These are phyloP conservation scores for Misopates orontium DNA, from an alignment of 257 asterid genomes.

Conservation along the genomic window DNA sequence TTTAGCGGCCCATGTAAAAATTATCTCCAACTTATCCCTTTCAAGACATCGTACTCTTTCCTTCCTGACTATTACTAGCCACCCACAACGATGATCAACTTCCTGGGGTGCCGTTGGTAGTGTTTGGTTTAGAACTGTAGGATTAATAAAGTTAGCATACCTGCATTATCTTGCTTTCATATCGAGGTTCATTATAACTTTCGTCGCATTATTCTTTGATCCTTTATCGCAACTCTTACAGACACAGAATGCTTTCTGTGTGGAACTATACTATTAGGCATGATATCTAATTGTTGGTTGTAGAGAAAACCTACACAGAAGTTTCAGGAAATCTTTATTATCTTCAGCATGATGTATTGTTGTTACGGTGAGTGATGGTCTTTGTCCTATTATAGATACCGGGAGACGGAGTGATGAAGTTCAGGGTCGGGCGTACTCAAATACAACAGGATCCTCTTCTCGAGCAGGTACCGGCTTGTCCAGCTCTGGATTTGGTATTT, in stretches of 20 bases:
- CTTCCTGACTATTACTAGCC: background rate
- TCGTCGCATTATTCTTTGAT: background rate
- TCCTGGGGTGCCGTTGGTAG: background rate
- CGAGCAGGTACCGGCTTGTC: constrained; percentile 39
- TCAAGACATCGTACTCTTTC: background rate
- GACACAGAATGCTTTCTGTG: background rate
- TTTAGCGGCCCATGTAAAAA: background rate
- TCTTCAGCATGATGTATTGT: constrained; percentile 3
- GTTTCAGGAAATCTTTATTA: constrained; percentile 17
- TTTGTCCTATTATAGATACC: constrained; percentile 38
- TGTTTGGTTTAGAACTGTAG: background rate
- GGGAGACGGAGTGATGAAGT: constrained; percentile 28
- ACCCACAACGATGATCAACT: background rate
- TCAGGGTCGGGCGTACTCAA: constrained; percentile 34
- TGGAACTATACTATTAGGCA: background rate
- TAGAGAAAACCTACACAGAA: background rate
- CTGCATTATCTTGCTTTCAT: background rate
- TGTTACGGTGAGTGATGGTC: constrained; percentile 10
- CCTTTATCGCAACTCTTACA: background rate
- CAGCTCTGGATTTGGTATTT: constrained; percentile 43
- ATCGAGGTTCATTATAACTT: background rate
- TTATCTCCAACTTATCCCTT: background rate
- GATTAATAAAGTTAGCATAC: background rate
- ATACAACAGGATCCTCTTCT: constrained; percentile 32
- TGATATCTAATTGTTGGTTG: background rate